phyloP scores from a whole-genome alignment of 2,329 filamentous ascomycete species.

The Onygenales sp. region DNA sequence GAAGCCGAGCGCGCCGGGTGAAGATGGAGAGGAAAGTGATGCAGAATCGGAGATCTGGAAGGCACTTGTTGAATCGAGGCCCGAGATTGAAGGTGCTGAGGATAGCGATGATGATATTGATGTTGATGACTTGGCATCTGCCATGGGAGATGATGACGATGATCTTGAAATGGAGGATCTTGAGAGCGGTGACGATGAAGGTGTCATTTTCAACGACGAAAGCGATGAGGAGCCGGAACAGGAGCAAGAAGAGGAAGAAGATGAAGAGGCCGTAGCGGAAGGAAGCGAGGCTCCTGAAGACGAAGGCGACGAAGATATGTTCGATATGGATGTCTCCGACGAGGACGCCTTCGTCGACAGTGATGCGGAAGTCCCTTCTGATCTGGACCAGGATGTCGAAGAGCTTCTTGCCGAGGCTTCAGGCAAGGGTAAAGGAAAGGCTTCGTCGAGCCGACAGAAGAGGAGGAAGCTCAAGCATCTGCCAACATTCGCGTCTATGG shows the following conservation, averaged over 20 bases:
- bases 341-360: slow-evolving; percentile 41
- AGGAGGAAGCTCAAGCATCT: slow-evolving; percentile 79
- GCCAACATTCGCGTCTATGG: slow-evolving; percentile 84
- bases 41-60: slow-evolving; percentile 78
- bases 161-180: slow-evolving; percentile 30
- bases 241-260: slow-evolving; percentile 39
- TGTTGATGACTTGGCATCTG: slow-evolving; percentile 45
- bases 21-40: slow-evolving; percentile 41
- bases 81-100: slow-evolving; percentile 60
- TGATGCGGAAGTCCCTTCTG: slow-evolving; percentile 46
- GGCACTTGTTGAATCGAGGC: slow-evolving; percentile 70
- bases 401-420: slow-evolving; percentile 33
- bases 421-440: slow-evolving; percentile 23
- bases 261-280: slow-evolving; percentile 31
- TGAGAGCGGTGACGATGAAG: slow-evolving; percentile 29
- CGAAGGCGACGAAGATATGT: slow-evolving; percentile 44
- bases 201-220: slow-evolving; percentile 39
- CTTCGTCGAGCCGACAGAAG: slow-evolving; percentile 44
- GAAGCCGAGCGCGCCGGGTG: slow-evolving; percentile 34
- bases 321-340: slow-evolving; percentile 40
- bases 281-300: slow-evolving; percentile 23
- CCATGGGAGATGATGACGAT: slow-evolving; percentile 37
- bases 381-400: slow-evolving; percentile 34
- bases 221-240: slow-evolving; percentile 38
- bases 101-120: slow-evolving; percentile 52